Conservation (phyloP, 805 yeast species). For the Pichia insulana region DNA sequence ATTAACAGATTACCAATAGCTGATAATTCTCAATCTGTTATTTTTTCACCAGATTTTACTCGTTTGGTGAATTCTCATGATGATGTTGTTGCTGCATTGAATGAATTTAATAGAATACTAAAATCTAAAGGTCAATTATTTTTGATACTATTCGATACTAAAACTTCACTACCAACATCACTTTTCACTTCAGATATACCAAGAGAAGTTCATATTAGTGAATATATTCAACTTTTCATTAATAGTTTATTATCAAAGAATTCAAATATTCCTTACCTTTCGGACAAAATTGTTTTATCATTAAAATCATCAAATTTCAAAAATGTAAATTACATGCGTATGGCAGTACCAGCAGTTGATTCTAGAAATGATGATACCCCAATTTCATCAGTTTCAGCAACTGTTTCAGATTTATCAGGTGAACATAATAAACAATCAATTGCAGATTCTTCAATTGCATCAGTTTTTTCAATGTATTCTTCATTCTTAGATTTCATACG, state of each 20-base stretch:
- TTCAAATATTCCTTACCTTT: slow-evolving; percentile 1
- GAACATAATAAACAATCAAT: slow-evolving; percentile 12
- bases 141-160: slow-evolving; percentile 23
- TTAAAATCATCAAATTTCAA: slow-evolving; percentile 1
- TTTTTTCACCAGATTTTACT: slow-evolving; percentile 23
- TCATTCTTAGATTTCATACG: slow-evolving; percentile 23
- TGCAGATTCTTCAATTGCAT: slow-evolving; percentile 22
- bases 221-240: slow-evolving; percentile 6
- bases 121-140: slow-evolving; percentile 26
- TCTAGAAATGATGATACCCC: background rate
- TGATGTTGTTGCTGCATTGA: slow-evolving; percentile 16
- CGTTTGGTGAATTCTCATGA: slow-evolving; percentile 13
- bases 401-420: background rate
- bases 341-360: slow-evolving; percentile 5
- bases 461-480: slow-evolving; percentile 25
- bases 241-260: slow-evolving; percentile 5
- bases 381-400: too few relatives aligned
- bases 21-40: slow-evolving; percentile 21
- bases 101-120: slow-evolving; percentile 25
- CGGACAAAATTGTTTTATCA: background rate
- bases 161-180: slow-evolving; percentile 1
- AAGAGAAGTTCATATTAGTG: slow-evolving; percentile 3
- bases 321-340: slow-evolving; percentile 4
- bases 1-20: slow-evolving; percentile 21
- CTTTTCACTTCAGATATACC: background rate